Base-by-base conservation (phyloP, 768 basidiomycete species). In the Boletus subparvulus region DNA sequence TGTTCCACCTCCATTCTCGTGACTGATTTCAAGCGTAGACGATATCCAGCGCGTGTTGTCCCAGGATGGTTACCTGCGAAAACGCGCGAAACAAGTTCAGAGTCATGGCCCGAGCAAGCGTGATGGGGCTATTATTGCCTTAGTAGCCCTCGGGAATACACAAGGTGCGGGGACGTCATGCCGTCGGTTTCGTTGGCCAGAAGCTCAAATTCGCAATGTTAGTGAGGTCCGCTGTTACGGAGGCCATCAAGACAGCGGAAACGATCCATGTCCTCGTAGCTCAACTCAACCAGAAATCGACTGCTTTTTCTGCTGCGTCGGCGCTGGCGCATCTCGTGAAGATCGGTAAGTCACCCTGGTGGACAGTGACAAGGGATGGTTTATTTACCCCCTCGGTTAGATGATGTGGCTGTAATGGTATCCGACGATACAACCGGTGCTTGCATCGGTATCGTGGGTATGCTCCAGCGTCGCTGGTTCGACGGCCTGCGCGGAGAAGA, bases 391-490 rank as follows among this genome's bases (percentile, higher is more conserved):
- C 4, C 21, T 47, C 8, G 3, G 13, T n/a, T 42, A 71, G 69
- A 63, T 21, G 59, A 60, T 13, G 50, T 71, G 3, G 59, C 59
- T 10, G 11, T 33, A 3, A 40, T 61, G 43, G 45, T 63, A 2
- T 56, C 53, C 17, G 37, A 51, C 3, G 44, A 59, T 4, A n/a
- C 50, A 11, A 45, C 47, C 0, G 54, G 58, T 19, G 60, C 52
- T 13, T 30, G 47, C 12, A 21, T 0, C 21, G 46, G 45, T 14
- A 61, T 71, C 33, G 7, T 66, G 24, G 32, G 41, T 8, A 71
- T 70, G 69, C 50, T 70, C 32, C 54, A 32, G 45, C 61, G 59
- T 47, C 60, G 67, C 41, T 67, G 69, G 67, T 70, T 71, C n/a
- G 69, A 71, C 19, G 67, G 60, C 11, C 14, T 58, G n/a, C 55